A percentile compares a stretch with the other conserved stretches of the same genome.
Evolutionary conservation across 441 rosid genomes (phyloP).

Genomic region (Francoa sonchifolia): DNA sequence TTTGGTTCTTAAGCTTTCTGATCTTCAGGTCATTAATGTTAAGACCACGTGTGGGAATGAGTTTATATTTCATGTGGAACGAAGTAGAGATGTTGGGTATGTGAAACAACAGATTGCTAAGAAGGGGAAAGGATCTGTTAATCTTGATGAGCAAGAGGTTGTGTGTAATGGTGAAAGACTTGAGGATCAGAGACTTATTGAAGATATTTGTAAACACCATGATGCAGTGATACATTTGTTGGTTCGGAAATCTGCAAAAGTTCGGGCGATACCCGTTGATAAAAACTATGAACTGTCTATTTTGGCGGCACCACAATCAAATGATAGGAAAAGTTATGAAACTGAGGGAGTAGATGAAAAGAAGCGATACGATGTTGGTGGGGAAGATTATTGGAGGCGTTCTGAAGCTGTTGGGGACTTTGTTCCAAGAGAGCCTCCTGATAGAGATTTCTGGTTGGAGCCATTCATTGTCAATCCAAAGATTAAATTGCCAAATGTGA

Average conservation of each 20-base stretch:
- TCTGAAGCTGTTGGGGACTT: constrained; percentile 16
- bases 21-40: constrained; percentile 60
- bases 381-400: constrained; percentile 14
- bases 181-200: constrained; percentile 57
- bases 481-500: constrained; percentile 25
- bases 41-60: constrained; percentile 47
- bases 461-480: constrained; percentile 39
- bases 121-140: constrained; percentile 32
- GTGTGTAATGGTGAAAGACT: constrained; percentile 56
- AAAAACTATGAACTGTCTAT: constrained; percentile 59
- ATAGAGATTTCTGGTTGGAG: constrained; percentile 28
- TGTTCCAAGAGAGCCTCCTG: constrained; percentile 24
- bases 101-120: constrained; percentile 62
- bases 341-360: constrained; percentile 4
- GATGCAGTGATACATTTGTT: constrained; percentile 51
- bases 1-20: constrained; percentile 62
- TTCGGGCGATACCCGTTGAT: constrained; percentile 47
- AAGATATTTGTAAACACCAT: constrained; percentile 38
- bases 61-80: constrained; percentile 45
- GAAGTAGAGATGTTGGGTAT: constrained; percentile 59
- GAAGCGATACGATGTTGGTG: constrained; percentile 12
- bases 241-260: constrained; percentile 48
- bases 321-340: constrained; percentile 12
- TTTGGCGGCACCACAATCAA: constrained; percentile 29
- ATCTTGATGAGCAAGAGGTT: constrained; percentile 49